A percentile compares a stretch with the other conserved stretches of the same genome.
Conservation (phyloP, 495 filamentous ascomycete species). For the Oleoguttula mirabilis region DNA sequence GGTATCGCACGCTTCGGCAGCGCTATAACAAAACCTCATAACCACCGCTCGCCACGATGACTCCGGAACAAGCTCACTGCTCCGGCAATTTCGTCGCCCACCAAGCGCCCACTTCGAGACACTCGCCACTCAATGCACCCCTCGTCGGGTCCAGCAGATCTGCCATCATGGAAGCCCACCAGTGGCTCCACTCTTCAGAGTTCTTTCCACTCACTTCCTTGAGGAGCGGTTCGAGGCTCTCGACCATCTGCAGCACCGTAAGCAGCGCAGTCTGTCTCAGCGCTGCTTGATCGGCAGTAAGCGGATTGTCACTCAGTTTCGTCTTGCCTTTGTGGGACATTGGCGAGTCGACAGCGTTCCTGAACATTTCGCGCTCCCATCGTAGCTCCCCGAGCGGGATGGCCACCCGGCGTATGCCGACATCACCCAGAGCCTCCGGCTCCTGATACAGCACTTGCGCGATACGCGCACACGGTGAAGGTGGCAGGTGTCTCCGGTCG, state of each 20-base stretch:
- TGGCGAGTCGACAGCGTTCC: constrained; percentile 17
- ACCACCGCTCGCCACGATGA: constrained; percentile 4
- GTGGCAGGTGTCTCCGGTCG: constrained; percentile 54
- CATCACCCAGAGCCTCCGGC: constrained; percentile 53
- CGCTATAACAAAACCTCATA: constrained; percentile 62
- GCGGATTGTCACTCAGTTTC: constrained; percentile 31
- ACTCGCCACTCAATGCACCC: constrained; percentile 64
- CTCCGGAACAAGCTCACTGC: neutral
- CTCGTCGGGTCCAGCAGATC: constrained; percentile 70
- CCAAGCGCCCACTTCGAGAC: constrained; percentile 89
- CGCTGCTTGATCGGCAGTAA: constrained; percentile 62
- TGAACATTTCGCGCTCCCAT: constrained; percentile 69
- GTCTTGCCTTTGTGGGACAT: constrained; percentile 10
- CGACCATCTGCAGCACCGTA: constrained; percentile 77
- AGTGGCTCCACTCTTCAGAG: constrained; percentile 83
- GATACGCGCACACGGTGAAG: constrained; percentile 69
- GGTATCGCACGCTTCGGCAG: constrained; percentile 77
- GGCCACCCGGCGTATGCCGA: constrained; percentile 65
- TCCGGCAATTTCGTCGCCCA: constrained; percentile 43
- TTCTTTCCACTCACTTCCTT: constrained; percentile 74
- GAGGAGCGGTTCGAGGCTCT: constrained; percentile 71
- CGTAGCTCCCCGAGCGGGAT: constrained; percentile 76
- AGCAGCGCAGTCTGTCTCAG: constrained; percentile 66
- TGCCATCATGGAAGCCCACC: constrained; percentile 76
- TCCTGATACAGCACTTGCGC: constrained; percentile 71